Conservation (phyloP, 1,139 yeast genomes). For the Debaryomyces sp. region DNA sequence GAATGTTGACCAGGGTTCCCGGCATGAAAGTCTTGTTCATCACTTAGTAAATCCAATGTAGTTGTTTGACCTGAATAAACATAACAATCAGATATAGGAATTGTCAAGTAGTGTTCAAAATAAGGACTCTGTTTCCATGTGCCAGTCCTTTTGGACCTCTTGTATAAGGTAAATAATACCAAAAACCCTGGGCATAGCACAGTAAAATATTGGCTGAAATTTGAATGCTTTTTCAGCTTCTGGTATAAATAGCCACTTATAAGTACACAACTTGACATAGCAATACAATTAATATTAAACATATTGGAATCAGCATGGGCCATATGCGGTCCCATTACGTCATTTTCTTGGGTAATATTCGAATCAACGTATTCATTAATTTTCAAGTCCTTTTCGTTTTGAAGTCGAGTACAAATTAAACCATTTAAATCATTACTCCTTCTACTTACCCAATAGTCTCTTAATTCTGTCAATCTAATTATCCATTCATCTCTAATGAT, state of each 20-base stretch:
- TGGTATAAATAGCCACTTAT: slow-evolving; percentile 67
- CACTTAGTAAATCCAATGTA: slow-evolving; percentile 54
- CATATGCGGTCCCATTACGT: slow-evolving; percentile 56
- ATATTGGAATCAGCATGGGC: slow-evolving; percentile 57
- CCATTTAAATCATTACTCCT: slow-evolving; percentile 43
- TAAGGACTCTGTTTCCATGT: slow-evolving; percentile 45
- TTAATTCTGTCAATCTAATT: slow-evolving; percentile 42
- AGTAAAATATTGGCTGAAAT: slow-evolving; percentile 62
- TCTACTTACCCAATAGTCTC: slow-evolving; percentile 62
- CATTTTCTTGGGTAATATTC: slow-evolving; percentile 49
- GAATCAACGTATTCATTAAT: slow-evolving; percentile 64
- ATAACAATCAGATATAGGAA: slow-evolving; percentile 70
- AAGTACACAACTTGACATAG: slow-evolving; percentile 62
- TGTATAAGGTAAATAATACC: slow-evolving; percentile 50
- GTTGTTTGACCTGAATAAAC: slow-evolving; percentile 73
- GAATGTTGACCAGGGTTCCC: slow-evolving; percentile 57
- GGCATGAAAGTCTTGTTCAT: slow-evolving; percentile 47
- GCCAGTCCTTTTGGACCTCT: slow-evolving; percentile 50
- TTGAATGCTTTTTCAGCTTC: slow-evolving; percentile 68
- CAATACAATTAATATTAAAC: slow-evolving; percentile 57
- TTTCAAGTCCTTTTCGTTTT: slow-evolving; percentile 49
- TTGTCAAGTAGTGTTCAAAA: slow-evolving; percentile 53
- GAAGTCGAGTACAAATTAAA: slow-evolving; percentile 39
- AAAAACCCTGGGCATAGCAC: slow-evolving; percentile 72
- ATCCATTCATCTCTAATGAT: slow-evolving; percentile 69